Percentiles rank a stretch among this genome's conserved stretches.
These are phyloP conservation scores for Solioccasus polychromus DNA, from an alignment of 768 basidiomycete species.

Conservation along the genomic window DNA sequence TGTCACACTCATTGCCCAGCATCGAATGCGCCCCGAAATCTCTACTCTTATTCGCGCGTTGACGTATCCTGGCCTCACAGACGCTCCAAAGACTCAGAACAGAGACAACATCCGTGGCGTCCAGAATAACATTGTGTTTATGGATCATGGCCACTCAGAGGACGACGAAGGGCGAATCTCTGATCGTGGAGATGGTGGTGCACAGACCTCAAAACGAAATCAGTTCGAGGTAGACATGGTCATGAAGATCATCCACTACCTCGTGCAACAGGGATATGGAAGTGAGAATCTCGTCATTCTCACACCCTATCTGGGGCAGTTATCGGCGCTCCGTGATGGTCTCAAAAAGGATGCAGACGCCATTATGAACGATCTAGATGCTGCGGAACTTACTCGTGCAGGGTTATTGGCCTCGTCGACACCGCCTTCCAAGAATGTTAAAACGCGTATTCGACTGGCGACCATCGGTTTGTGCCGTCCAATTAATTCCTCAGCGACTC, in stretches of 20 bases:
- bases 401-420: slow-evolving; percentile 45
- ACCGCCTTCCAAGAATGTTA: slow-evolving; percentile 38
- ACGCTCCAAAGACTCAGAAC: slow-evolving; percentile 46
- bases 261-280: slow-evolving; percentile 67
- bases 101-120: slow-evolving; percentile 56
- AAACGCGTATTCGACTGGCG: slow-evolving; percentile 47
- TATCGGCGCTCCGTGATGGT: slow-evolving; percentile 47
- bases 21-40: slow-evolving; percentile 77
- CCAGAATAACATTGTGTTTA: slow-evolving; percentile 58
- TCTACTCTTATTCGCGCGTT: slow-evolving; percentile 57
- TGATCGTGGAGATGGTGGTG: slow-evolving; percentile 46
- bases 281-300: slow-evolving; percentile 59
- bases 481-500: not conserved
- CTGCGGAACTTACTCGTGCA: slow-evolving; percentile 55
- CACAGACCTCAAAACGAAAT: slow-evolving; percentile 61
- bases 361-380: slow-evolving; percentile 61
- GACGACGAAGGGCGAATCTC: slow-evolving; percentile 41
- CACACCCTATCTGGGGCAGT: slow-evolving; percentile 69
- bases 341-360: slow-evolving; percentile 52
- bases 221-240: slow-evolving; percentile 61
- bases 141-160: slow-evolving; percentile 57
- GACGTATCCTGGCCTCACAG: slow-evolving; percentile 67
- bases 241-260: slow-evolving; percentile 63
- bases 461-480: slow-evolving; percentile 53
- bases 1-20: slow-evolving; percentile 51